A percentile compares a stretch with the other conserved stretches of the same genome.
Evolutionary conservation across 352 stramenopile species (phyloP).

Genomic region (Halophytophthora batemanensis): DNA sequence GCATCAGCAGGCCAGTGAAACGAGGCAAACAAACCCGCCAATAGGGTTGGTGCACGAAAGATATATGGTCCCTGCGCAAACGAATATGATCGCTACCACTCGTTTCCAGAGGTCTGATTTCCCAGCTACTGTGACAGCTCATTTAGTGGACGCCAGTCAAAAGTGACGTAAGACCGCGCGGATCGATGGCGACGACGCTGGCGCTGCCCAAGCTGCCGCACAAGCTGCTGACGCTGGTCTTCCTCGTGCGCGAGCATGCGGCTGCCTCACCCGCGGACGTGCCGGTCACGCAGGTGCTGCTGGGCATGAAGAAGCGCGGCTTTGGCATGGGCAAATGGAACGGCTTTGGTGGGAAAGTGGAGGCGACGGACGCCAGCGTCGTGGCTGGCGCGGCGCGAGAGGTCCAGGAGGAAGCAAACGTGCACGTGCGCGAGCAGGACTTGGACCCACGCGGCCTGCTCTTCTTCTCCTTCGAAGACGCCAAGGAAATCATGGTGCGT

Average conservation of each 20-base stretch:
- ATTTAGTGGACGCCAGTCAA: too few relatives aligned
- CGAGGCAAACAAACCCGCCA: neutral
- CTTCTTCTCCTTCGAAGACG: conserved; percentile 62
- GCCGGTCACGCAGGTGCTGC: conserved; percentile 37
- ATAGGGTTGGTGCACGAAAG: too few relatives aligned
- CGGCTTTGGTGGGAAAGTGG: conserved; percentile 90
- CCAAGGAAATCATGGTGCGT: conserved; percentile 54
- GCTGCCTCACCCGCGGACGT: neutral
- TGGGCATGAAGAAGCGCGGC: conserved; percentile 89
- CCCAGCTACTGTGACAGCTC: too few relatives aligned
- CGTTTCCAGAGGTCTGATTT: too few relatives aligned
- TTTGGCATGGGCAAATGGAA: conserved; percentile 91
- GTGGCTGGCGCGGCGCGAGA: conserved; percentile 54
- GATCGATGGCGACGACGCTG: neutral
- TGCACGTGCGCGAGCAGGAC: conserved; percentile 37
- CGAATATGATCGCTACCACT: too few relatives aligned
- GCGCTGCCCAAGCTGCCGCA: conserved; percentile 28
- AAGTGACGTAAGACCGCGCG: too few relatives aligned
- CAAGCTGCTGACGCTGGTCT: conserved; percentile 52
- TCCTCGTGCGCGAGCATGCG: conserved; percentile 36
- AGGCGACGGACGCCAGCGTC: conserved; percentile 60
- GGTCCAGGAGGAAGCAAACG: conserved; percentile 67
- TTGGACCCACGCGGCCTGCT: conserved; percentile 37
- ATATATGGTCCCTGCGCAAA: conserved; percentile 8
- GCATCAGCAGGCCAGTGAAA: neutral